Percentiles rank a stretch among this genome's conserved stretches.
phyloP scores from a whole-genome alignment of 2,329 filamentous ascomycete genomes.

The Phialophora verrucosa region DNA sequence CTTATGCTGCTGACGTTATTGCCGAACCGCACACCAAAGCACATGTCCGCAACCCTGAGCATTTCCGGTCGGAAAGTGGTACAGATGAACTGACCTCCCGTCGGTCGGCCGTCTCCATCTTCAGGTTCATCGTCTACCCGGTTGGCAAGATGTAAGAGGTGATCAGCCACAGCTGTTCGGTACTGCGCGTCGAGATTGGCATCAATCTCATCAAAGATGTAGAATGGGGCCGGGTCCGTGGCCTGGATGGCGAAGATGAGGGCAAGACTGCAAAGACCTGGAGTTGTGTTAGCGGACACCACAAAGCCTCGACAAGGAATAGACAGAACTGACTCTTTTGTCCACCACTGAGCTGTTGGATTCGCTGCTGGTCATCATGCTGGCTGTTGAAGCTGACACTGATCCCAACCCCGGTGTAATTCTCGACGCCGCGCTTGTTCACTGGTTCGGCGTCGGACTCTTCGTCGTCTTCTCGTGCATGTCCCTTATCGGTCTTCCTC shows the following conservation, averaged over 20 bases:
- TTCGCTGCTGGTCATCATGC: slow-evolving; percentile 96
- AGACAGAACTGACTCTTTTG: slow-evolving; percentile 79
- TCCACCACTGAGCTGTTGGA: slow-evolving; percentile 94
- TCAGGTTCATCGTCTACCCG: slow-evolving; percentile 61
- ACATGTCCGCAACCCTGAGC: slow-evolving; percentile 92
- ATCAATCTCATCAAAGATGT: slow-evolving; percentile 98
- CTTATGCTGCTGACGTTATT: slow-evolving; percentile 96
- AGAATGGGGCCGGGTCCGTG: slow-evolving; percentile 96
- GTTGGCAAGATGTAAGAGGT: slow-evolving; percentile 78
- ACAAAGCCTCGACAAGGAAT: background rate
- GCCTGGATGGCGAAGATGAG: slow-evolving; percentile 99
- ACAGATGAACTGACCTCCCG: slow-evolving; percentile 85
- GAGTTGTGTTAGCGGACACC: slow-evolving; percentile 31
- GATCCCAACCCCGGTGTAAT: slow-evolving; percentile 95
- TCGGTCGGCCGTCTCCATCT: slow-evolving; percentile 45
- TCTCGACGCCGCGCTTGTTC: slow-evolving; percentile 72
- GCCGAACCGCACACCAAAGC: slow-evolving; percentile 89
- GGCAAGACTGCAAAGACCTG: slow-evolving; percentile 92
- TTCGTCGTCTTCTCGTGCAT: slow-evolving; percentile 65
- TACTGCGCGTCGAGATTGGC: slow-evolving; percentile 98
- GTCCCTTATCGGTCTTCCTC: slow-evolving; percentile 76
- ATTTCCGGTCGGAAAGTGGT: slow-evolving; percentile 98
- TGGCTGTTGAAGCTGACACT: slow-evolving; percentile 99
- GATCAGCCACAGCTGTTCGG: slow-evolving; percentile 88
- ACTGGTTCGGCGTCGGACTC: slow-evolving; percentile 67